Evolutionary conservation across 768 basidiomycete genomes (phyloP).

Genomic region (Suillus paluster): DNA sequence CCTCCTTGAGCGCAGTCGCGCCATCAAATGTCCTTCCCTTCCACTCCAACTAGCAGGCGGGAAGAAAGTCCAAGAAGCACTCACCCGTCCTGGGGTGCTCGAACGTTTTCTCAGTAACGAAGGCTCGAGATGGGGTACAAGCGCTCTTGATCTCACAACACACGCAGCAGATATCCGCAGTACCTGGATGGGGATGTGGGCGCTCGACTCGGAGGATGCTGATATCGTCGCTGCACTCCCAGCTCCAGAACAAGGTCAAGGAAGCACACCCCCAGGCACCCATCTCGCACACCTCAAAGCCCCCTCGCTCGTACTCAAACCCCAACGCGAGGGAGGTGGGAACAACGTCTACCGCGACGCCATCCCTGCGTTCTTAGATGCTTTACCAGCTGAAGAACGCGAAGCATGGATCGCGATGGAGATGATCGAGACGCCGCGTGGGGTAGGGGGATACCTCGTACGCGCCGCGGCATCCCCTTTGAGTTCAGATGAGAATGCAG

Average conservation of each 20-base stretch:
- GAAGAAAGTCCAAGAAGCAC: conserved; percentile 93
- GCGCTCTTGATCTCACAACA: conserved; percentile 32
- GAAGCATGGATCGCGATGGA: conserved; percentile 97
- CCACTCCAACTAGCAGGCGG: conserved; percentile 93
- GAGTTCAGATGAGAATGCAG: not conserved
- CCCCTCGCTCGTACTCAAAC: conserved; percentile 82
- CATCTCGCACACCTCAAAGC: conserved; percentile 36
- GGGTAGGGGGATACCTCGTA: conserved; percentile 71
- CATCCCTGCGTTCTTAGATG: conserved; percentile 78
- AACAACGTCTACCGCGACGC: conserved; percentile 91
- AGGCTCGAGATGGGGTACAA: conserved; percentile 34
- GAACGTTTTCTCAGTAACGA: conserved; percentile 68
- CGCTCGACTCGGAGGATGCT: conserved; percentile 51
- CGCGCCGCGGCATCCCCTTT: conserved; percentile 53
- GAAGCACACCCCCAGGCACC: conserved; percentile 25
- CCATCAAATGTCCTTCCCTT: conserved; percentile 93
- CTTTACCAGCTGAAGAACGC: conserved; percentile 60
- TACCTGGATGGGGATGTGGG: conserved; percentile 92
- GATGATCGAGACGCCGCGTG: conserved; percentile 78
- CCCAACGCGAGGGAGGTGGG: conserved; percentile 97
- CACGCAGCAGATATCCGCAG: conserved; percentile 55
- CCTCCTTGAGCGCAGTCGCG: conserved; percentile 76
- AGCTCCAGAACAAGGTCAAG: not conserved
- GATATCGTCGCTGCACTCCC: not conserved
- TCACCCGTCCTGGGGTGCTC: conserved; percentile 73